Evolutionary conservation across 805 yeast genomes (phyloP).

Genomic region (Pichia ethanolica): DNA sequence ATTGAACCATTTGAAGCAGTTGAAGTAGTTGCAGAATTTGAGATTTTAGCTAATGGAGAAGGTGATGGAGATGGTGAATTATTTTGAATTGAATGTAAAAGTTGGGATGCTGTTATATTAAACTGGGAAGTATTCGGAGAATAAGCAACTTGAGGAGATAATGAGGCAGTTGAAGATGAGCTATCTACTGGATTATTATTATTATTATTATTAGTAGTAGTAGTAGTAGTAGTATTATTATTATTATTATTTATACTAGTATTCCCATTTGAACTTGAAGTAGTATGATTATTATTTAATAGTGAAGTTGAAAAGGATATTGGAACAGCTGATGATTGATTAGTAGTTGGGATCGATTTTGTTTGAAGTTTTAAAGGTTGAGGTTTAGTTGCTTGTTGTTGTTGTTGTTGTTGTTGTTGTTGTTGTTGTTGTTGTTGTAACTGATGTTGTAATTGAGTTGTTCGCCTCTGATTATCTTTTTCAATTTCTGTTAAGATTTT

Average conservation of each 20-base stretch:
- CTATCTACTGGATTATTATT: conserved; percentile 1
- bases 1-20: not conserved
- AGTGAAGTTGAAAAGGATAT: conserved; percentile 2
- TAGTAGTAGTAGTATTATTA: not conserved
- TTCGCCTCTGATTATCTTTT: conserved; percentile 24
- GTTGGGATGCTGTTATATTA: conserved; percentile 26
- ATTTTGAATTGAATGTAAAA: conserved; percentile 30
- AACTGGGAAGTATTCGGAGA: conserved; percentile 18
- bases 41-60: conserved; percentile 5
- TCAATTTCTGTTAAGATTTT: conserved; percentile 32
- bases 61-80: conserved; percentile 10
- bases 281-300: not conserved
- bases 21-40: conserved; percentile 2
- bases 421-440: not conserved
- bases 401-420: not conserved
- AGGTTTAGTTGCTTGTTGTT: not conserved
- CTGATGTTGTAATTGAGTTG: not conserved
- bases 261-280: not conserved
- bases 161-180: conserved; percentile 11
- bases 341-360: conserved; percentile 1
- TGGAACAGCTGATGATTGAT: not conserved
- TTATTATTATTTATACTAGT: not conserved
- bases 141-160: conserved; percentile 17
- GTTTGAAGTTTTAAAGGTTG: not conserved
- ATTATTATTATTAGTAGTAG: not conserved